Evolutionary conservation across 768 basidiomycete species (phyloP).

Genomic region (Pholiota conissans): DNA sequence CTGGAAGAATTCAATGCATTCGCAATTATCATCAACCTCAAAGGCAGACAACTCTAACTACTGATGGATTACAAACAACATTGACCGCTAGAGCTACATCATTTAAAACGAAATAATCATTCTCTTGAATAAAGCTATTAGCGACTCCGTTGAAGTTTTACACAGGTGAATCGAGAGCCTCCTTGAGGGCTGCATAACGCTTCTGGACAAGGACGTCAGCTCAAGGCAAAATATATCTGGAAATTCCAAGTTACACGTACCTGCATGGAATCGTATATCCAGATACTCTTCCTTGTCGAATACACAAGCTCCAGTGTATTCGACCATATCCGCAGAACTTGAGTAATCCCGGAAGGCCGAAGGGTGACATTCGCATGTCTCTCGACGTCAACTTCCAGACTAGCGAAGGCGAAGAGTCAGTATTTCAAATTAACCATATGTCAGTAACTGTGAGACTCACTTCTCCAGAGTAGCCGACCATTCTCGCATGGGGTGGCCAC

Average conservation of each 20-base stretch:
- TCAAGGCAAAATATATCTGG: too few species aligned
- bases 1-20: too few species aligned
- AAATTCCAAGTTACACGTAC: background rate
- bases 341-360: background rate
- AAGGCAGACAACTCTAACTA: background rate
- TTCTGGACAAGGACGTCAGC: too few species aligned
- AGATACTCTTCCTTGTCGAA: background rate
- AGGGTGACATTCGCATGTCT: background rate
- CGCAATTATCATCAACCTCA: too few species aligned
- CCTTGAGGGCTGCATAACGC: too few species aligned
- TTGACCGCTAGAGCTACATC: background rate
- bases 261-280: background rate
- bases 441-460: background rate
- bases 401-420: background rate
- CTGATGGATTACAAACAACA: background rate
- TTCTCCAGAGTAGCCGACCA: background rate
- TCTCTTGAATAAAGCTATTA: background rate
- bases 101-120: background rate
- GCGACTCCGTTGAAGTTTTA: background rate
- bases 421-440: background rate
- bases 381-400: background rate
- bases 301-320: background rate
- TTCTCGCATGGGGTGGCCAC: background rate
- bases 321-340: background rate
- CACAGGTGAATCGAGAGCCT: background rate